These are phyloP conservation scores for Naganishia liquefaciens DNA, from an alignment of 1,284 basidiomycete genomes.

Conservation along the genomic window DNA sequence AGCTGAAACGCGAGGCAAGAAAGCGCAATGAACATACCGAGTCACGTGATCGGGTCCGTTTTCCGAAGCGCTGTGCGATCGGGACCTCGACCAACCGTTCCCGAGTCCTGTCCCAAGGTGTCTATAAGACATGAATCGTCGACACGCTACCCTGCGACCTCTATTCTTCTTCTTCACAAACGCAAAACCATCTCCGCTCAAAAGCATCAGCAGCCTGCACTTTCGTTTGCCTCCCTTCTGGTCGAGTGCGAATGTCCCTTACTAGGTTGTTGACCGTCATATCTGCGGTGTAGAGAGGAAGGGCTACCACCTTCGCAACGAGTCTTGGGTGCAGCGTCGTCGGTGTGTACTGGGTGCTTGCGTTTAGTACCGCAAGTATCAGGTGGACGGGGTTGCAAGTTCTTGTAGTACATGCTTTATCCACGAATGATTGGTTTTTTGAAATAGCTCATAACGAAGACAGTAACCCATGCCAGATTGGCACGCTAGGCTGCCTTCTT, in stretches of 20 bases:
- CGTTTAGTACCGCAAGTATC: conserved; percentile 19
- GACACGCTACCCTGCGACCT: not conserved
- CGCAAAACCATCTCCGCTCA: conserved; percentile 29
- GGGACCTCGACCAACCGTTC: conserved; percentile 4
- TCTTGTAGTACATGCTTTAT: conserved; percentile 31
- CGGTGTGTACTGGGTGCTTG: conserved; percentile 25
- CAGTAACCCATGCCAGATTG: too few species aligned
- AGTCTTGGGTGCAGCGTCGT: conserved; percentile 35
- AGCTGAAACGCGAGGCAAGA: conserved; percentile 7
- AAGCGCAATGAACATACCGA: not conserved
- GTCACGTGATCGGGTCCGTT: conserved; percentile 9
- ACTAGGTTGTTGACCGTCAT: conserved; percentile 34
- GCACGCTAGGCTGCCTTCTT: too few species aligned
- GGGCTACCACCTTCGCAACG: conserved; percentile 29
- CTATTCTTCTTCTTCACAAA: conserved; percentile 8
- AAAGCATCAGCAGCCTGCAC: conserved; percentile 32
- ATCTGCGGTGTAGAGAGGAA: conserved; percentile 29
- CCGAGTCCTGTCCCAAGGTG: not conserved
- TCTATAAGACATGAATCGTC: conserved; percentile 13
- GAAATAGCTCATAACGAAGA: too few species aligned
- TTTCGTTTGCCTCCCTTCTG: conserved; percentile 25
- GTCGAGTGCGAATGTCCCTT: conserved; percentile 23
- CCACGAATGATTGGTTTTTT: not conserved
- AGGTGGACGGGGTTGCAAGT: conserved; percentile 34
- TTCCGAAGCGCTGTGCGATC: conserved; percentile 22